Base-by-base conservation (phyloP, 371 early-diverging fungal species). In the Lichtheimia corymbifera region DNA sequence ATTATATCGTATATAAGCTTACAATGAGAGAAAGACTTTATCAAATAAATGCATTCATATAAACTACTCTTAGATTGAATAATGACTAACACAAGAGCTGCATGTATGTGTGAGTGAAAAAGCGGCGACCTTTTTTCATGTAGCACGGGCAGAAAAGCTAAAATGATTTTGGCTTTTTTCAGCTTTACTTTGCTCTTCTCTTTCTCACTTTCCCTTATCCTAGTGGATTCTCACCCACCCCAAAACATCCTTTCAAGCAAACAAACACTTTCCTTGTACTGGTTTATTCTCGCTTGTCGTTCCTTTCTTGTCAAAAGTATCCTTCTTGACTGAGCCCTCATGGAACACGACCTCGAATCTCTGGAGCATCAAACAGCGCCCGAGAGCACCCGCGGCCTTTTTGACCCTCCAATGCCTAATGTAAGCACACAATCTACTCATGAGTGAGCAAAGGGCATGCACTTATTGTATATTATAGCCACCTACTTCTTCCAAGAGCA, bases 351-450 rank as follows among this genome's bases (percentile, higher is more conserved):
- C 53, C 69, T 72, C 65, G 77, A 77, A 56, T 68, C 74, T 20
- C 43, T 74, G 66, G 75, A 78, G 56, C 78, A 81, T n/a, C 78
- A 81, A 68, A 77, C 81, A 17, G 81, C 81, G 40, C 81, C 81
- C 17, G 81, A 81, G 64, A 77, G 78, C 55, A 80, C 80, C 42
- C 68, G 81, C 50, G 81, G 81, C 49, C 65, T 81, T 49, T 81
- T 81, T 66, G 82, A 81, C 72, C 49, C 71, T 30, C 74, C 71
- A 27, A 70, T 64, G 55, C 67, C 64, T 24, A 65, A 59, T 50
- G 69, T 68, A 74, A 62, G 58, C 44, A 47, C 22, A 24, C 5
- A 22, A 43, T n/a, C 11, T 28, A 28, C 28, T 2, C 22, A 54
- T 35, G 35, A 20, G 17, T 30, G 53, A 27, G 28, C 5, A 27